A percentile compares a stretch with the other conserved stretches of the same genome.
Evolutionary conservation across 176 grass and related monocot species (phyloP).

Genomic region (Guadua angustifolia): DNA sequence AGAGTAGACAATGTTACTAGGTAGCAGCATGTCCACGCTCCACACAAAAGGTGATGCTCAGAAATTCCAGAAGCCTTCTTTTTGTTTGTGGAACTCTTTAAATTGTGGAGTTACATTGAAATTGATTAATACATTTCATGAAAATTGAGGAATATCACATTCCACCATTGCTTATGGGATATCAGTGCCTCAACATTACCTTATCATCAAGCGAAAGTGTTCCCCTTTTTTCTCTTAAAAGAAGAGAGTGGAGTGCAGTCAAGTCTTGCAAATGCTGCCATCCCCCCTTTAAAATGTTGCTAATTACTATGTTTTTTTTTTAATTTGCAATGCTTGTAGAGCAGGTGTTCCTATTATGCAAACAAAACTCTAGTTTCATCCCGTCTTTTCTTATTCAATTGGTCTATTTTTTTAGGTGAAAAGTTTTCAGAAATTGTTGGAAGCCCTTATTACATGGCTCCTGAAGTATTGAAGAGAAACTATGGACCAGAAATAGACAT

Average conservation of each 20-base stretch:
- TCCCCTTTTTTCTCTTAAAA: background rate
- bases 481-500: conserved; percentile 99
- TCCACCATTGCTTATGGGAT: conserved; percentile 25
- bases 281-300: background rate
- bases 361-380: conserved; percentile 31
- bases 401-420: conserved; percentile 66
- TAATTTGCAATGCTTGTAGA: conserved; percentile 1
- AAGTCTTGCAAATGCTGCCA: background rate
- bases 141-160: conserved; percentile 14
- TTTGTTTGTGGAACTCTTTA: background rate
- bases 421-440: conserved; percentile 99
- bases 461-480: conserved; percentile 94
- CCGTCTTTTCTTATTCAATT: conserved; percentile 22
- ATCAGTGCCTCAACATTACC: conserved; percentile 5
- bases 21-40: conserved; percentile 3
- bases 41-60: background rate
- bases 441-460: conserved; percentile 99
- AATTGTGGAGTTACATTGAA: background rate
- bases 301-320: background rate
- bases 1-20: background rate
- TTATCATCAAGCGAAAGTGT: background rate
- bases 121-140: background rate
- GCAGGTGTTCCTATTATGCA: background rate
- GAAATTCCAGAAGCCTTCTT: background rate
- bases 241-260: background rate